Conservation (phyloP, 495 filamentous ascomycete genomes). For the Penicillium samsonianum region DNA sequence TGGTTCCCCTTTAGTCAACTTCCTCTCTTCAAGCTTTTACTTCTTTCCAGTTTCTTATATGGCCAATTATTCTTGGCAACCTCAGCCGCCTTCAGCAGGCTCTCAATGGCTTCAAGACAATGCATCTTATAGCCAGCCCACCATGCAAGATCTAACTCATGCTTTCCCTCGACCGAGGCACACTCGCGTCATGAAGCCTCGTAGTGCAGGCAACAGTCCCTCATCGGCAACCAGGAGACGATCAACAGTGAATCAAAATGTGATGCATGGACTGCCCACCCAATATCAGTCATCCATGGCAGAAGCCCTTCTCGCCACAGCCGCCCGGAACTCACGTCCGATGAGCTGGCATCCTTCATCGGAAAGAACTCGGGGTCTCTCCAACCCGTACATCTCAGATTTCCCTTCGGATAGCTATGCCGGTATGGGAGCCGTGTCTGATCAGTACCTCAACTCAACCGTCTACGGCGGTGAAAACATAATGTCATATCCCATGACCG, state of each 20-base stretch:
- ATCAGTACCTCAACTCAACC: constrained; percentile 30
- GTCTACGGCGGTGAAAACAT: constrained; percentile 27
- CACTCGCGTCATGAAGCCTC: constrained; percentile 64
- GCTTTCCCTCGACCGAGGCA: constrained; percentile 40
- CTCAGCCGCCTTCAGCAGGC: constrained; percentile 33
- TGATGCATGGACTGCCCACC: constrained; percentile 27
- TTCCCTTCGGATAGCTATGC: constrained; percentile 30
- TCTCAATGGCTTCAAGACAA: constrained; percentile 33
- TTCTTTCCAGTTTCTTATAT: constrained; percentile 25
- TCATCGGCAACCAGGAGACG: constrained; percentile 56
- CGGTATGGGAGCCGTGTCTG: constrained; percentile 28
- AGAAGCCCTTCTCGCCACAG: constrained; percentile 43
- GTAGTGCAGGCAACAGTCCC: constrained; percentile 71
- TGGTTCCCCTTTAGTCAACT: background rate
- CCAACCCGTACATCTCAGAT: constrained; percentile 28
- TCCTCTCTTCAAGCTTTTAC: background rate
- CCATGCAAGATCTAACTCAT: constrained; percentile 36
- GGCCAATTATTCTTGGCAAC: constrained; percentile 37
- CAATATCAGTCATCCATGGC: constrained; percentile 35
- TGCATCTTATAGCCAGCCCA: constrained; percentile 26
- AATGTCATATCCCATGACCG: constrained; percentile 33
- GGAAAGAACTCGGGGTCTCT: constrained; percentile 40
- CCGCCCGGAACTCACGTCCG: constrained; percentile 50
- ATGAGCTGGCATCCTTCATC: constrained; percentile 70
- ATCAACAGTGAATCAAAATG: constrained; percentile 55